Conservation (phyloP, 2,329 filamentous ascomycete genomes). For the Leptographium flavum region DNA sequence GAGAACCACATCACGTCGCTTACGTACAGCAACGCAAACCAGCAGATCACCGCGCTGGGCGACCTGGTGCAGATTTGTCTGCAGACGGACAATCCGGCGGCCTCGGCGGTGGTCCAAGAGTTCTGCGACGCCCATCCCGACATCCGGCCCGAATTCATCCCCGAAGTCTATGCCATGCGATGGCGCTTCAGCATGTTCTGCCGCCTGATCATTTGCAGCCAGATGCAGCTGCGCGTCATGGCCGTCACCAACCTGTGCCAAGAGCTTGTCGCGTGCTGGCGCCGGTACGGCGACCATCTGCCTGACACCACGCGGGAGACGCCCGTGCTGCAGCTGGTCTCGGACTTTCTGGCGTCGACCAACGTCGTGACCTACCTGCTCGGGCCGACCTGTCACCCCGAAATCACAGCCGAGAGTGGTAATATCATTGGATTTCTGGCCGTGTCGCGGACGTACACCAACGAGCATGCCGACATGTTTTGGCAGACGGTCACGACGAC, state of each 20-base stretch:
- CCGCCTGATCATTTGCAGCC: slow-evolving; percentile 64
- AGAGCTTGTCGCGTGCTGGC: slow-evolving; percentile 56
- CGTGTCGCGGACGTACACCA: slow-evolving; percentile 59
- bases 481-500: slow-evolving; percentile 74
- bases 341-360: slow-evolving; percentile 52
- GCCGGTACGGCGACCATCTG: slow-evolving; percentile 32
- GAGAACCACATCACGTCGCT: slow-evolving; percentile 42
- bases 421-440: slow-evolving; percentile 83
- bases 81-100: slow-evolving; percentile 20
- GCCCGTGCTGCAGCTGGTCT: slow-evolving; percentile 50
- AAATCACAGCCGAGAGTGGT: slow-evolving; percentile 65
- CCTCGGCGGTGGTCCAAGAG: slow-evolving; percentile 18
- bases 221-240: slow-evolving; percentile 79
- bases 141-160: slow-evolving; percentile 23
- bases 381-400: slow-evolving; percentile 80
- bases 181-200: slow-evolving; percentile 59
- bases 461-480: slow-evolving; percentile 60
- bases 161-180: slow-evolving; percentile 39
- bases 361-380: slow-evolving; percentile 76
- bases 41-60: slow-evolving; percentile 25
- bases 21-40: slow-evolving; percentile 26
- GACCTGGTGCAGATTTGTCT: slow-evolving; percentile 29
- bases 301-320: slow-evolving; percentile 20
- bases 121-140: slow-evolving; percentile 22
- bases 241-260: slow-evolving; percentile 61